Base-by-base conservation (phyloP, 2,329 filamentous ascomycete species). In the Rosellinia necatrix region DNA sequence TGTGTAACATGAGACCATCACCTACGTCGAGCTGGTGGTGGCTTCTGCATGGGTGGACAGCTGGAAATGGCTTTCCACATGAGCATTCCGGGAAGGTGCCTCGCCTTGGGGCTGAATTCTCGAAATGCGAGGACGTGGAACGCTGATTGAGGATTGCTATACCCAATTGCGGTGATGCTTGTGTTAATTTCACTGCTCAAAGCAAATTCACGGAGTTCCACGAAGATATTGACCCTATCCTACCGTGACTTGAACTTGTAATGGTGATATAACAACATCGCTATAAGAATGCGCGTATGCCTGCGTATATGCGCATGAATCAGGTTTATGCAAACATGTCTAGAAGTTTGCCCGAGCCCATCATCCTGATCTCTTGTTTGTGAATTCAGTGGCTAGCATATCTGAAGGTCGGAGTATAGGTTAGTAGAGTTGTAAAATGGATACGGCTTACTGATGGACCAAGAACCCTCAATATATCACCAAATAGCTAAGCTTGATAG, bases 121-220 rank as follows among this genome's bases (percentile, higher is more conserved):
- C 71, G 72, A 69, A 74, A 76, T 76, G 77, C 74, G 81, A 85
- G 80, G 81, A 84, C 78, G 81, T 84, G 82, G 81, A 80, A 76
- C 74, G 78, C 79, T 80, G 76, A 75, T 82, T 83, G 81, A 83
- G 79, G 80, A 84, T 81, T 78, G 81, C 81, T 82, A 78, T 82
- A 82, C 78, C 78, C 77, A 69, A 74, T 72, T 78, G 77, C 77
- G 78, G 76, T 78, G 76, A 71, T 71, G 71, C 70, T 73, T 40
- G 41, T 54, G 49, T 72, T 74, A 73, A 72, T 72, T 74, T 74
- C 76, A 80, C 76, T 79, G 75, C 81, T 76, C 76, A 81, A 81
- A 79, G 81, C 80, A 77, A 84, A 82, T 82, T 80, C 80, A 80
- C 79, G 76, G 75, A 76, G 80, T 81, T 83, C 78, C 79, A 81